Evolutionary conservation across 164 flowering plant genomes (phyloP).

Genomic region (Euptelea pleiosperma): DNA sequence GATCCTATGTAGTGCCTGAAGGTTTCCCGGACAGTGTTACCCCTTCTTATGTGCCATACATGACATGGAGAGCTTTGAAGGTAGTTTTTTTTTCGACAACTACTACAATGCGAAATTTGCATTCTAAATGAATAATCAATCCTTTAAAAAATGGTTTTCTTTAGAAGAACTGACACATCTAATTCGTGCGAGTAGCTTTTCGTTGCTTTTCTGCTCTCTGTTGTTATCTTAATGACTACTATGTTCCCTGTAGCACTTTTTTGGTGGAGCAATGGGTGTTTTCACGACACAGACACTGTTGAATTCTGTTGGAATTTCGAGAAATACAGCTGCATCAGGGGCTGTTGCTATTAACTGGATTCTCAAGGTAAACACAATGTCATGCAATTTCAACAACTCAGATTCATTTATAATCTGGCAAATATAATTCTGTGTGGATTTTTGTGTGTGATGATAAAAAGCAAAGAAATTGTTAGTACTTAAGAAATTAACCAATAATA

Average conservation of each 20-base stretch:
- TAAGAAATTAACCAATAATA: too few species aligned
- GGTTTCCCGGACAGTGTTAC: conserved; percentile 96
- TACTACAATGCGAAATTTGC: neutral
- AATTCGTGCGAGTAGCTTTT: too few species aligned
- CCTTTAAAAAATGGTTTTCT: too few species aligned
- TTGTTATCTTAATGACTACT: conserved; percentile 5
- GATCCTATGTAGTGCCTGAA: conserved; percentile 97
- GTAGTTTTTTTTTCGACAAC: conserved; percentile 29
- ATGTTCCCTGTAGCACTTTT: conserved; percentile 67
- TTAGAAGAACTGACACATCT: too few species aligned
- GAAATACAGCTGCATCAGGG: conserved; percentile 59
- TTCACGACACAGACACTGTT: conserved; percentile 89
- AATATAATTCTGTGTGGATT: too few species aligned
- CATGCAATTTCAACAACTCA: too few species aligned
- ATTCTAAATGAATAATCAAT: conserved; percentile 3
- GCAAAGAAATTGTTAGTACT: too few species aligned
- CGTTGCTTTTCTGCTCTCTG: neutral
- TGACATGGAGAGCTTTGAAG: conserved; percentile 97
- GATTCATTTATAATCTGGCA: too few species aligned
- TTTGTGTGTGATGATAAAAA: too few species aligned
- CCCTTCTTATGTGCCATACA: conserved; percentile 92
- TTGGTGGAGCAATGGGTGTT: conserved; percentile 99
- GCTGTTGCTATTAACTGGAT: conserved; percentile 99
- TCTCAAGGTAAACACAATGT: conserved; percentile 62
- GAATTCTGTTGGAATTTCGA: conserved; percentile 82